Conservation (phyloP, 495 filamentous ascomycete species). For the Lentithecium fluviatile region DNA sequence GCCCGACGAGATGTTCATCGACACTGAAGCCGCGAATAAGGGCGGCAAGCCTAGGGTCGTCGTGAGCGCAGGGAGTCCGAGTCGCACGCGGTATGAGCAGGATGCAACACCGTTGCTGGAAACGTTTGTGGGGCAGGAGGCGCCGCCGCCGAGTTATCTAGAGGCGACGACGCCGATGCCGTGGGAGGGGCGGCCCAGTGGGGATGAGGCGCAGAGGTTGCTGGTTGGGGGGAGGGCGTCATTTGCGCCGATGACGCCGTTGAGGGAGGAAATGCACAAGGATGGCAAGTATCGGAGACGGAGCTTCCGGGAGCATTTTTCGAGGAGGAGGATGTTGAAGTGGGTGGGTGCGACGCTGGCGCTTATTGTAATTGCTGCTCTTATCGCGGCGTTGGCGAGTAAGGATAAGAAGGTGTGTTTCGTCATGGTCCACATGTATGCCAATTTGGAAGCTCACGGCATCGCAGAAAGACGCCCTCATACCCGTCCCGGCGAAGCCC, state of each 20-base stretch:
- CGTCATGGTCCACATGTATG: background rate
- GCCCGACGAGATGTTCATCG: constrained; percentile 19
- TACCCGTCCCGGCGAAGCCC: background rate
- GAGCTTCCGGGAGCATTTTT: constrained; percentile 19
- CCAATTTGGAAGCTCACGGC: background rate
- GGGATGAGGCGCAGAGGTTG: constrained; percentile 18
- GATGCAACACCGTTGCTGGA: constrained; percentile 10
- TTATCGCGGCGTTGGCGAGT: constrained; percentile 5
- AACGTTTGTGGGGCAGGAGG: constrained; percentile 15
- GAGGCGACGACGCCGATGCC: constrained; percentile 23
- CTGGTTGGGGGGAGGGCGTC: constrained; percentile 1
- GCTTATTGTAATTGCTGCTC: constrained; percentile 5
- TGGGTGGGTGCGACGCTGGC: constrained; percentile 9
- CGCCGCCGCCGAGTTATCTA: constrained; percentile 18
- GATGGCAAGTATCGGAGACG: constrained; percentile 1
- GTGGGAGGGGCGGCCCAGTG: constrained; percentile 18
- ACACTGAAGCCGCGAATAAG: constrained; percentile 17
- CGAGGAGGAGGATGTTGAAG: constrained; percentile 14
- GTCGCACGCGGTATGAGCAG: background rate
- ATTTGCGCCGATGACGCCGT: background rate
- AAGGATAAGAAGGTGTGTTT: constrained; percentile 3
- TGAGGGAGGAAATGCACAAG: constrained; percentile 9
- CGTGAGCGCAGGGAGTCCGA: background rate
- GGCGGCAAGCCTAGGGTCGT: constrained; percentile 1
- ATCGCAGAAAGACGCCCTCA: background rate